Conservation (phyloP, 2,329 filamentous ascomycete species). For the Colletotrichum sublineola region DNA sequence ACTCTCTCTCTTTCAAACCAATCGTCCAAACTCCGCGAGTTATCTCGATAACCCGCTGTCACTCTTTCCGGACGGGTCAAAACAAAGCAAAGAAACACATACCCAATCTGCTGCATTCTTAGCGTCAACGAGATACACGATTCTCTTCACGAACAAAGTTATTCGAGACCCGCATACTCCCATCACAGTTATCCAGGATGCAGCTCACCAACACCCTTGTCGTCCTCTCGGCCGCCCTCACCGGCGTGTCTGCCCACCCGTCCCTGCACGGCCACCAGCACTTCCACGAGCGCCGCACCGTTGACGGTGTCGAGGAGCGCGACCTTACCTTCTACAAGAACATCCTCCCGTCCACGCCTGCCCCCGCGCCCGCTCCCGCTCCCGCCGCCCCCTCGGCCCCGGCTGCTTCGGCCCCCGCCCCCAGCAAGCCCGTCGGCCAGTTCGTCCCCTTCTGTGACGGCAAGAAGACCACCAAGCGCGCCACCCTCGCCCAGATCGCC, state of each 20-base stretch:
- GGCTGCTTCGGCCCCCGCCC: slow-evolving; percentile 49
- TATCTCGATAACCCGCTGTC: slow-evolving; percentile 40
- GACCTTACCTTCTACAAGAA: slow-evolving; percentile 36
- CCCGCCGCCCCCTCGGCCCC: slow-evolving; percentile 5
- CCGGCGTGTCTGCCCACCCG: slow-evolving; percentile 57
- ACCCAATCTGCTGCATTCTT: slow-evolving; percentile 12
- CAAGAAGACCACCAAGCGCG: slow-evolving; percentile 56
- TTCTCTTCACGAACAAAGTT: slow-evolving; percentile 14
- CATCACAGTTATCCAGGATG: slow-evolving; percentile 49
- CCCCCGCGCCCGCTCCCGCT: slow-evolving; percentile 1
- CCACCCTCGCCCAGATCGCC: slow-evolving; percentile 60
- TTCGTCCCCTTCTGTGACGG: slow-evolving; percentile 52
- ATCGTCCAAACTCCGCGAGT: slow-evolving; percentile 41
- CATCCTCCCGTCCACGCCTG: slow-evolving; percentile 5
- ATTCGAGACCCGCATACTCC: background rate
- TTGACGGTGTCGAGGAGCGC: slow-evolving; percentile 24
- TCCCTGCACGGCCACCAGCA: slow-evolving; percentile 53
- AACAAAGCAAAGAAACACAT: slow-evolving; percentile 5
- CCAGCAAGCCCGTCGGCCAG: slow-evolving; percentile 50
- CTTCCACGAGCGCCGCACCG: slow-evolving; percentile 45
- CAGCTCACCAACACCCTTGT: slow-evolving; percentile 56
- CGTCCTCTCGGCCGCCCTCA: slow-evolving; percentile 55
- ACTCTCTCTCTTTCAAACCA: slow-evolving; percentile 34
- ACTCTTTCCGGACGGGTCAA: slow-evolving; percentile 42
- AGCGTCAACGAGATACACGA: slow-evolving; percentile 29